Base-by-base conservation (phyloP, 495 filamentous ascomycete genomes). In the Lichenothelia convexa region DNA sequence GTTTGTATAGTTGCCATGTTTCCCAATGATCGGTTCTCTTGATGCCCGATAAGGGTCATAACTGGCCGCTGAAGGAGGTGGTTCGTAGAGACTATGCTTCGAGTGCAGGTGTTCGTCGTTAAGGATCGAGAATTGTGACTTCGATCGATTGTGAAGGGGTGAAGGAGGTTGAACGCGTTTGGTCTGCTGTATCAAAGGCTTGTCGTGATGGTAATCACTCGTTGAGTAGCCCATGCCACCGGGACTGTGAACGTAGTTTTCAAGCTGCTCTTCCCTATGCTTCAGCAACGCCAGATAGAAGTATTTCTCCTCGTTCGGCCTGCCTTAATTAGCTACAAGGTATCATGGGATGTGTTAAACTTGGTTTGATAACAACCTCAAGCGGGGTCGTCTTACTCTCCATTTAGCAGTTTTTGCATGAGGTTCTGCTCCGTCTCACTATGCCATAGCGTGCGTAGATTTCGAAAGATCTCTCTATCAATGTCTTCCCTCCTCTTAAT, bases 371-470 rank as follows among this genome's bases (percentile, higher is more conserved):
- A n/a, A n/a, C n/a, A n/a, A n/a, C n/a, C n/a, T n/a, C n/a, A n/a
- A n/a, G n/a, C n/a, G 21, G n/a, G n/a, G n/a, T 13, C 33, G 33
- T 63, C 74, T 65, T 69, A 87, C 78, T 80, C 75, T 9, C 73
- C 57, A 39, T 62, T 70, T 19, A 73, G 50, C 3, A 94, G 57
- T 41, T 65, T 71, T 41, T 70, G 57, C 23, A 76, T 62, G n/a
- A 94, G 49, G 2, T 69, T 61, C n/a, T 75, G 65, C 35, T 85
- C 75, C 20, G 68, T 66, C 30, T 78, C 75, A 39, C 71, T 71
- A 56, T 93, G 86, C 83, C 82, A 95, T 39, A 95, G 54, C 5
- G 82, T 80, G 41, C 78, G 76, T 34, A 97, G 59, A 50, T 93
- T 86, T 20, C 82, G 67, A 21, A 95, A 47, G 21, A 93, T 64